Percentiles rank a stretch among this genome's conserved stretches.
phyloP scores from a whole-genome alignment of 192 early-diverging fungal species.

The Coemansia sp. region DNA sequence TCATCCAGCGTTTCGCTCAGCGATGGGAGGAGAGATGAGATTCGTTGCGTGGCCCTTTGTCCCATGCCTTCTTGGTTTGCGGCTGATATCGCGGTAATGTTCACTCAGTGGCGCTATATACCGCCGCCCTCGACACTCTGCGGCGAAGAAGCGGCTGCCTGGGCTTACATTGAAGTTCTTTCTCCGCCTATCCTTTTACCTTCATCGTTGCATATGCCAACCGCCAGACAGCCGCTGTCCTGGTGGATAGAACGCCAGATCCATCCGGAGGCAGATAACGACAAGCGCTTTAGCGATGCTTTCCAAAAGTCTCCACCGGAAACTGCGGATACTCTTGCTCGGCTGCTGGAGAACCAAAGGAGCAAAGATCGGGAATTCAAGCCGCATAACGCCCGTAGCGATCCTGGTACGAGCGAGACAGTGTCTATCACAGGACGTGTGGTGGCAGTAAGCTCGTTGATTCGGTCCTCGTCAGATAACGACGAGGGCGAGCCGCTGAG shows the following conservation, averaged over 20 bases:
- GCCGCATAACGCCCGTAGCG: not conserved
- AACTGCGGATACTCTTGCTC: not conserved
- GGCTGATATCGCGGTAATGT: constrained; percentile 9
- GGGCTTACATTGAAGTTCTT: constrained; percentile 31
- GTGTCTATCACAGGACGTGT: constrained; percentile 23
- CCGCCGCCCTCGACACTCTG: constrained; percentile 4
- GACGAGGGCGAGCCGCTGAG: not conserved
- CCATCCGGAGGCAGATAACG: constrained; percentile 22
- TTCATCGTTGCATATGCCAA: constrained; percentile 1
- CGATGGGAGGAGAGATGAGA: constrained; percentile 3
- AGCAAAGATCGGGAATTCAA: not conserved
- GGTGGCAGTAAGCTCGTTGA: constrained; percentile 18
- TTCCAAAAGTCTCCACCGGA: constrained; percentile 15
- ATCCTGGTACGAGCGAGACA: not conserved
- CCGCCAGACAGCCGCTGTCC: constrained; percentile 13
- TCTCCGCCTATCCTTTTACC: constrained; percentile 28
- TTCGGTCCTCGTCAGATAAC: not conserved
- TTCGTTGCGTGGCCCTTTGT: constrained; percentile 20
- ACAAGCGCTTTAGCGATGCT: constrained; percentile 10
- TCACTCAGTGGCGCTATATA: constrained; percentile 42
- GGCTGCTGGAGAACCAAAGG: constrained; percentile 12
- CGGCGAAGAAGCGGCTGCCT: constrained; percentile 9
- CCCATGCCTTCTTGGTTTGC: constrained; percentile 28
- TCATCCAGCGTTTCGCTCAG: not conserved
- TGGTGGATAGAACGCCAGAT: constrained; percentile 36